Evolutionary conservation across 2,329 filamentous ascomycete genomes (phyloP).

Genomic region (Xylogone sp.): DNA sequence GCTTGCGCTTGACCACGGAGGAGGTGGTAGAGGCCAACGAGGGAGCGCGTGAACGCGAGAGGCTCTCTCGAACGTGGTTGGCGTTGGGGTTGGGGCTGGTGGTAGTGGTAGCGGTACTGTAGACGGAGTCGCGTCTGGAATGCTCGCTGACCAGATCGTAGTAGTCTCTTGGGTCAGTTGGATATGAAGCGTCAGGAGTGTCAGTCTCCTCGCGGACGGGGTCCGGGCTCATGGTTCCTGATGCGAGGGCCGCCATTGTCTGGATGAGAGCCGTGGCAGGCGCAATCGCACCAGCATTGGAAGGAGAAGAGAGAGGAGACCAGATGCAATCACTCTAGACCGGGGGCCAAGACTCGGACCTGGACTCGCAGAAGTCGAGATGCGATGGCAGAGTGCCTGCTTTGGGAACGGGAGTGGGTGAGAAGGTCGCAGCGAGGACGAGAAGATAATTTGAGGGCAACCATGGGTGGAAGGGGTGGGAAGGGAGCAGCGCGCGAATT

Average conservation of each 20-base stretch:
- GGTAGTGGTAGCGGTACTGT: constrained; percentile 3
- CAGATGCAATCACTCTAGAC: background rate
- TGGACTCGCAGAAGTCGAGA: background rate
- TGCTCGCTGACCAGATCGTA: constrained; percentile 10
- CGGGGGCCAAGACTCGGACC: background rate
- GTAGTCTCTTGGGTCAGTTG: constrained; percentile 19
- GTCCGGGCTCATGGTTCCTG: background rate
- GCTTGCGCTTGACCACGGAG: constrained; percentile 51
- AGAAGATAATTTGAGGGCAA: background rate
- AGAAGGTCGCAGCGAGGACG: background rate
- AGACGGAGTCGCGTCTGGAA: constrained; percentile 6
- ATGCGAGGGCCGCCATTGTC: background rate
- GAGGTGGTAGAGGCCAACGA: constrained; percentile 17
- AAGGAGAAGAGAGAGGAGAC: background rate
- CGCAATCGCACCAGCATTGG: background rate
- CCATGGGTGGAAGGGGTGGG: background rate
- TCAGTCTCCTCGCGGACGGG: constrained; percentile 20
- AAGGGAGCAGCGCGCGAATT: background rate
- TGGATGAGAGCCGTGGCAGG: background rate
- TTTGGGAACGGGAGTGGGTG: background rate
- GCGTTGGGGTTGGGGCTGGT: constrained; percentile 6
- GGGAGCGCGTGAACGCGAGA: constrained; percentile 18
- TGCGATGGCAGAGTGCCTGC: background rate
- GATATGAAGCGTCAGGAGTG: constrained; percentile 24
- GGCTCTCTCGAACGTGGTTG: constrained; percentile 12